These are phyloP conservation scores for Penicillium hesseltinei DNA, from an alignment of 2,329 filamentous ascomycete species.

Conservation along the genomic window DNA sequence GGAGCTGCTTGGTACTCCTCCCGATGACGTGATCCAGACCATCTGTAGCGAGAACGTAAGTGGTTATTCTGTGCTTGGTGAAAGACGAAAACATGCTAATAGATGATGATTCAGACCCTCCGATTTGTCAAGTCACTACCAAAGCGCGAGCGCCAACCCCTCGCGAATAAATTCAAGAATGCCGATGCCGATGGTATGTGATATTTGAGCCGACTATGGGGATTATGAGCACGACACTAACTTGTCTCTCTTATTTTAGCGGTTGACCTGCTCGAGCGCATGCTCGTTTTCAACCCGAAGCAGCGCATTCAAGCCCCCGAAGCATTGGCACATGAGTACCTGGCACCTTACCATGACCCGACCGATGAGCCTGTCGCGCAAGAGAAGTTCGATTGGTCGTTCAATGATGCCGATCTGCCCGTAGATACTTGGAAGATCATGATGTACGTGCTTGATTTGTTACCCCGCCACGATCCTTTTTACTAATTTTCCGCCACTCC, in stretches of 20 bases:
- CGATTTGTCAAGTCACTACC: constrained; percentile 97
- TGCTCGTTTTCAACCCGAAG: constrained; percentile 98
- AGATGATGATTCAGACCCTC: constrained; percentile 64
- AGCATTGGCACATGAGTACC: constrained; percentile 86
- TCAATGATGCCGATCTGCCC: constrained; percentile 95
- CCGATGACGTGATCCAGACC: constrained; percentile 96
- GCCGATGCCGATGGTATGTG: constrained; percentile 76
- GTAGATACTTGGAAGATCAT: constrained; percentile 99
- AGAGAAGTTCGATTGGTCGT: constrained; percentile 99
- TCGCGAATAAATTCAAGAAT: constrained; percentile 89
- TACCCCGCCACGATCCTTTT: background rate
- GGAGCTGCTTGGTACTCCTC: constrained; percentile 90
- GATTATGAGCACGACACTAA: constrained; percentile 9
- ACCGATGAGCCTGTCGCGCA: constrained; percentile 93
- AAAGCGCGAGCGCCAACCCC: constrained; percentile 84
- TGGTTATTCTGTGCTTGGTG: constrained; percentile 2
- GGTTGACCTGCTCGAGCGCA: constrained; percentile 88
- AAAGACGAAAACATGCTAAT: constrained; percentile 25
- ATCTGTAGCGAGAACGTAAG: constrained; percentile 97
- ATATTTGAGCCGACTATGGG: background rate
- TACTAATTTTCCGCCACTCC: constrained; percentile 10
- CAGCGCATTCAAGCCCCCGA: constrained; percentile 86
- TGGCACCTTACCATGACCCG: constrained; percentile 94
- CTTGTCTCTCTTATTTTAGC: constrained; percentile 51
- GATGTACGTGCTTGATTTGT: constrained; percentile 66